Percentiles rank a stretch among this genome's conserved stretches.
Conservation (phyloP, 2,329 filamentous ascomycete species). For the Fusarium sp. region DNA sequence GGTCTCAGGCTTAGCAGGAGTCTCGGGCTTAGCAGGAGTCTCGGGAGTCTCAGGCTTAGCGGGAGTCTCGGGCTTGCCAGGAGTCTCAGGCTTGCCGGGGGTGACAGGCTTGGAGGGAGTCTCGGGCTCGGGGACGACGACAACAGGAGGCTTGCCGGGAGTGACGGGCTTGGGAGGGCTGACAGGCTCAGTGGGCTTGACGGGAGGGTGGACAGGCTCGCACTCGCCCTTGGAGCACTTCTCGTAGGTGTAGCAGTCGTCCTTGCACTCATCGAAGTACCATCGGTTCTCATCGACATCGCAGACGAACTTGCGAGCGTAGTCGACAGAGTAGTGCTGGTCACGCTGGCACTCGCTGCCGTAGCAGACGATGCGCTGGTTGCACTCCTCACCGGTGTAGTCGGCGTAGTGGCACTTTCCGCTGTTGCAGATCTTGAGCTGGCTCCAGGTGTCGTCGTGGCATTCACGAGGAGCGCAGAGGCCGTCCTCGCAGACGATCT, state of each 20-base stretch:
- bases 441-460: constrained; percentile 39
- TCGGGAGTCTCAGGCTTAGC: neutral
- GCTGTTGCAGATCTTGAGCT: constrained; percentile 47
- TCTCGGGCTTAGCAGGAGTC: neutral
- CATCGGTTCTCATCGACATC: constrained; percentile 40
- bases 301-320: constrained; percentile 48
- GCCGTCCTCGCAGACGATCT: constrained; percentile 48
- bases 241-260: constrained; percentile 44
- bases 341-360: constrained; percentile 43
- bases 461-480: constrained; percentile 44
- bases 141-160: constrained; percentile 13
- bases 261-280: constrained; percentile 44
- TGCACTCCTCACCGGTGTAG: constrained; percentile 44
- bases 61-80: neutral
- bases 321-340: constrained; percentile 42
- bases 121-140: constrained; percentile 18
- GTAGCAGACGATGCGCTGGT: constrained; percentile 49
- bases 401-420: constrained; percentile 44
- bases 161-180: constrained; percentile 5
- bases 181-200: neutral
- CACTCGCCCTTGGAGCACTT: constrained; percentile 41
- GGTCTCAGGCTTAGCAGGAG: neutral
- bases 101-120: neutral
- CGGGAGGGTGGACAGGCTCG: constrained; percentile 28
- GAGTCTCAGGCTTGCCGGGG: constrained; percentile 4